These are phyloP conservation scores for Meyerozyma guilliermondii DNA, from an alignment of 1,139 yeast species.

Conservation along the genomic window DNA sequence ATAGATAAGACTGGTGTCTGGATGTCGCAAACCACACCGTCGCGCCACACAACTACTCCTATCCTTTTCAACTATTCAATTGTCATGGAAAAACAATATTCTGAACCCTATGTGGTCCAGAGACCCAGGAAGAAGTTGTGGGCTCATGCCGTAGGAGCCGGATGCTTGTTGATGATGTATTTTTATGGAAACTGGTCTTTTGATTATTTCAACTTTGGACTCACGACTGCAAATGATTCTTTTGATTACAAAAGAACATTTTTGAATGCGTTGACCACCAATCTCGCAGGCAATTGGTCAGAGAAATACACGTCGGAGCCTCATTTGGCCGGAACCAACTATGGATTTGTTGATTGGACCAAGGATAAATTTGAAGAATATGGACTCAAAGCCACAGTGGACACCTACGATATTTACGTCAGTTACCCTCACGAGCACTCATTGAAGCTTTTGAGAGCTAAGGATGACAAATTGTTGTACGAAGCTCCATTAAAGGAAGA, in stretches of 20 bases:
- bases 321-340: conserved; percentile 71
- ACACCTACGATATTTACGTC: conserved; percentile 53
- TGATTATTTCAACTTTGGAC: neutral
- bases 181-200: neutral
- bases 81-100: neutral
- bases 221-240: neutral
- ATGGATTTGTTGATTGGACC: conserved; percentile 63
- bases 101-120: neutral
- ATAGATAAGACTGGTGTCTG: neutral
- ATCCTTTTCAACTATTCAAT: neutral
- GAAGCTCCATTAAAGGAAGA: conserved; percentile 11
- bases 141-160: neutral
- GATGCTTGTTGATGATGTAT: neutral
- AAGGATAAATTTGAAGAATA: conserved; percentile 54
- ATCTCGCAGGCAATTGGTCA: conserved; percentile 51
- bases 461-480: conserved; percentile 7
- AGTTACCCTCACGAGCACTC: conserved; percentile 47
- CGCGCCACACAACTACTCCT: neutral
- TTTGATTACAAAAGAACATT: conserved; percentile 10
- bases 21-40: neutral
- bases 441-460: conserved; percentile 29
- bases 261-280: conserved; percentile 38
- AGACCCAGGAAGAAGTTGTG: neutral
- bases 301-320: conserved; percentile 52
- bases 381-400: conserved; percentile 50